Evolutionary conservation across 306 rosid genomes (phyloP), one percentile per base, ranked within the genome.

Genomic region (Inga oerstediana): DNA sequence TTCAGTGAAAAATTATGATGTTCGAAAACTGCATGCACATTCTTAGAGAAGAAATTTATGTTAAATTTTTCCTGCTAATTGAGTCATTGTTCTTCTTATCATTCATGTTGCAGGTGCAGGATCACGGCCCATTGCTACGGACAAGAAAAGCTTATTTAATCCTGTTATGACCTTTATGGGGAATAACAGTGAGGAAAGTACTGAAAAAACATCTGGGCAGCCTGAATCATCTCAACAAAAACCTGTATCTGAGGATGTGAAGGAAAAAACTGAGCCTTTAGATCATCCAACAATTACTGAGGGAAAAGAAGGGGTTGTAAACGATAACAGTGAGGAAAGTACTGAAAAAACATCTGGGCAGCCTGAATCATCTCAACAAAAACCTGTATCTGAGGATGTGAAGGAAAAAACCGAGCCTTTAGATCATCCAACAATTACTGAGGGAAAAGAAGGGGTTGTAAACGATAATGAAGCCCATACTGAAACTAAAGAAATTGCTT

Each of bases 161-260:
- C 98, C 97, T 66, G 98, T 92, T 69, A 87, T 91, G 89, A 83
- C 97, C 66, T 87, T 94, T 72, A 89, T 90, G 87, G 99, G 99
- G 74, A 92, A 87, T 72, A 91, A 72, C 79, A 84, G 32, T 71
- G 98, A 87, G 86, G 94, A 90, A 80, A 83, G 75, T 64, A 65
- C 62, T 43, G 89, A 74, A 46, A 91, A 90, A 77, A 80, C 89
- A 45, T 87, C 90, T 22, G 88, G 82, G 68, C 80, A 80, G 39
- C 82, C 71, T 15, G 89, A 87, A 72, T 86, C 90, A 66, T 81
- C 92, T 41, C 82, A 78, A 61, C 76, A 77, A 30, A 83, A 88
- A 35, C 75, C 87, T 59, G 89, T 83, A 85, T 81, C 45, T 72
- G 91, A 83, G 82, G 86, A 77, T 62, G 73, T 85, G 79, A 73